Evolutionary conservation across 164 flowering plant genomes (phyloP).

Genomic region (Vitis labrusca): DNA sequence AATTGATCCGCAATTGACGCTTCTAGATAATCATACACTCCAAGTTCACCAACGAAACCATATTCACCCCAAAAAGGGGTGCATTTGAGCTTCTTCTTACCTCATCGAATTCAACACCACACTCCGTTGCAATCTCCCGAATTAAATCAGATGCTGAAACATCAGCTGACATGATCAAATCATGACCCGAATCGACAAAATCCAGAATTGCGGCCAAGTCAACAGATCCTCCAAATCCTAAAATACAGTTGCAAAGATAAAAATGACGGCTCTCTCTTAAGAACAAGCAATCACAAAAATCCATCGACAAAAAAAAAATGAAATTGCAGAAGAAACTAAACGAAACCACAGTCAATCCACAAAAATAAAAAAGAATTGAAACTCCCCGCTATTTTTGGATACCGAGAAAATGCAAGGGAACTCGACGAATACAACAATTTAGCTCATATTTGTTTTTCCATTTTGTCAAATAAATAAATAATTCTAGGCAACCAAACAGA

Average conservation of each 20-base stretch:
- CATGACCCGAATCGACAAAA: slow-evolving; percentile 88
- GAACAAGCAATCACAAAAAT: neutral
- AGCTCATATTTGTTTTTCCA: too few relatives aligned
- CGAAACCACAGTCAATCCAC: too few relatives aligned
- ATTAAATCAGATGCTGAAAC: slow-evolving; percentile 77
- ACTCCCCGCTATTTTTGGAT: too few relatives aligned
- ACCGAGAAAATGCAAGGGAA: too few relatives aligned
- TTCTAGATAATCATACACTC: too few relatives aligned
- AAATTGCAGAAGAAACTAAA: too few relatives aligned
- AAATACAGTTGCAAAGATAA: neutral
- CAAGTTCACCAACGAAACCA: neutral
- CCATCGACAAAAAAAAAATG: too few relatives aligned
- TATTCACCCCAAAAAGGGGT: neutral
- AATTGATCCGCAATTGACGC: too few relatives aligned
- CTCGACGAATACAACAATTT: too few relatives aligned
- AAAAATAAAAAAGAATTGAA: too few relatives aligned
- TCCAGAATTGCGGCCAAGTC: slow-evolving; percentile 65
- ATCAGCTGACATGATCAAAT: slow-evolving; percentile 81
- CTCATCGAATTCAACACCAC: slow-evolving; percentile 98
- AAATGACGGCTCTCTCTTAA: neutral
- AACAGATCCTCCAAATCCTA: slow-evolving; percentile 87
- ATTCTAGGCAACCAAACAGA: neutral
- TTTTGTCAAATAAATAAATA: too few relatives aligned
- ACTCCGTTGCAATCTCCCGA: slow-evolving; percentile 76
- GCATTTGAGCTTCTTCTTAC: slow-evolving; percentile 24